Percentiles rank a stretch among this genome's conserved stretches.
Evolutionary conservation across 2,329 filamentous ascomycete genomes (phyloP).

Genomic region (Trichophyton equinum): DNA sequence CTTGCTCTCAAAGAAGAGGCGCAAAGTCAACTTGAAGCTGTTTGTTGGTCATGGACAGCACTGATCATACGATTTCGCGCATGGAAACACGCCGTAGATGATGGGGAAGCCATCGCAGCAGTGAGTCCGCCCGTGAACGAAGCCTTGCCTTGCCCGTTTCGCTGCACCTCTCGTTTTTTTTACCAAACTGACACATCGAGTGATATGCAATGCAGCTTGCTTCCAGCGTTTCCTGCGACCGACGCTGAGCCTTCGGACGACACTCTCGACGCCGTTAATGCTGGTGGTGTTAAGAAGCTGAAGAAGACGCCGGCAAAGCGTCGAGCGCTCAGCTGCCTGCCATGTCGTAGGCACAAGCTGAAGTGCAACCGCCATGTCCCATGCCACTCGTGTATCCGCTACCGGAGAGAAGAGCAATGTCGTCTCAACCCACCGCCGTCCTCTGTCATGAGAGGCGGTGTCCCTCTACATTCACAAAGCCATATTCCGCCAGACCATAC

Average conservation of each 20-base stretch:
- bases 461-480: background rate
- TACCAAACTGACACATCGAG: background rate
- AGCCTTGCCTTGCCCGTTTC: background rate
- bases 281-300: background rate
- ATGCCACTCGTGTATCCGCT: slow-evolving; percentile 22
- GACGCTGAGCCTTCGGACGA: slow-evolving; percentile 3
- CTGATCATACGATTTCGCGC: background rate
- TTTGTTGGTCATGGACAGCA: background rate
- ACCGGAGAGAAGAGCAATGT: slow-evolving; percentile 21
- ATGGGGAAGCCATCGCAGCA: slow-evolving; percentile 4
- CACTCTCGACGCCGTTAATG: background rate
- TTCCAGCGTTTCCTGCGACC: background rate
- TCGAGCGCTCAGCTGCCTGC: slow-evolving; percentile 21
- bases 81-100: slow-evolving; percentile 3
- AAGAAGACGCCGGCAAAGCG: slow-evolving; percentile 9
- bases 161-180: background rate
- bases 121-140: background rate
- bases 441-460: slow-evolving; percentile 10
- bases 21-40: background rate
- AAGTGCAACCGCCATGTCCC: slow-evolving; percentile 24
- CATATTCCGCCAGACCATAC: background rate
- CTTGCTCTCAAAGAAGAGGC: background rate
- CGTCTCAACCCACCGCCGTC: slow-evolving; percentile 20
- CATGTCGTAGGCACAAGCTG: slow-evolving; percentile 23
- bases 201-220: background rate